Base-by-base conservation (phyloP, 352 stramenopile species). In the Globisporangium spinosum region DNA sequence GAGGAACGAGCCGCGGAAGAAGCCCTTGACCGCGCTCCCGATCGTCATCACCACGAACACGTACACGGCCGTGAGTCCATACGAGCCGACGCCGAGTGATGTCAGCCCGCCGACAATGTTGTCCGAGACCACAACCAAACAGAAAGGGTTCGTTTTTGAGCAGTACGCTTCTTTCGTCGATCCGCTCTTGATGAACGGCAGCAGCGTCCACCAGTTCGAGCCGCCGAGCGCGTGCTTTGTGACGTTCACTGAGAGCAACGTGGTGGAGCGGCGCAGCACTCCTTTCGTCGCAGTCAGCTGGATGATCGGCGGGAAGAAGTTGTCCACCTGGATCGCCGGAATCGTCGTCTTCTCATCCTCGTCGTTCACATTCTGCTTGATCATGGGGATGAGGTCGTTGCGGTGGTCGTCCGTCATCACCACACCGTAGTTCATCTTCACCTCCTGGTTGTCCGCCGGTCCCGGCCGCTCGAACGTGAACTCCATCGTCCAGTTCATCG, bases 21-120 rank as follows among this genome's bases (percentile, higher is more conserved):
- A 92, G 10, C 78, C 73, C 68, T 94, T 94, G 27, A 96, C 87
- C 2, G 85, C 82, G 25, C 73, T 89, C n/a, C 89, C 89, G 53
- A 96, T 89, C 1, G 89, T 96, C 34, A 96, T 85, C 25, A 96
- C 75, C 20, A 96, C 89, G 60, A 96, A 96, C 59, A 95, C 71
- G 71, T 96, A 96, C 43, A 93, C 83, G 0, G 89, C 89, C 2
- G 86, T 93, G 70, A 95, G 79, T 25, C 89, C 89, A 51, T 96
- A 96, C 54, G 85, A 92, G 55, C 83, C 89, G 43, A 96, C 89
- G 1, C 86, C 89, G 27, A 94, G 75, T 3, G 87, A 83, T 7
- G 77, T 90, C 20, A 96, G 74, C 17, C 87, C 89, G 70, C 91
- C 75, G 2, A 96, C 87, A 49, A 96, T 94, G 71, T 91, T 89